Base-by-base conservation (phyloP, 306 rosid genomes). In the Geum urbanum region DNA sequence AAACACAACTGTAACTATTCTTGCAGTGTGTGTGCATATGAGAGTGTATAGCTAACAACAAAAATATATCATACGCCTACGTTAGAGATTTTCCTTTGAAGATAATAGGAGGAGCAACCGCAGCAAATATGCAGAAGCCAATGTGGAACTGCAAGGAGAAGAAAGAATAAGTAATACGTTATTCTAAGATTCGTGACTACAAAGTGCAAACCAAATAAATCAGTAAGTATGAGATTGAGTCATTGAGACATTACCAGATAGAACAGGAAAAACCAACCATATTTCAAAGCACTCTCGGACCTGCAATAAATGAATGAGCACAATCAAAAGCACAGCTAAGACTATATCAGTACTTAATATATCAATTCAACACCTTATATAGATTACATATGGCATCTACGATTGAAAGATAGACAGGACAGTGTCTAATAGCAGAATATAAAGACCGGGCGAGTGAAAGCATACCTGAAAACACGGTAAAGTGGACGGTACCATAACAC, bases 81-180 rank as follows among this genome's bases (percentile, higher is more conserved):
- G 97, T 88, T 67, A 94, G 82, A 78, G 98, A 94, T 84, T 94
- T 90, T 81, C 98, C 98, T 79, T 75, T 83, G 92, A 94, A 94
- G 71, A 88, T 70, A 48, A 94, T 76, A 7, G 98, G 98, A 62
- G 98, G 97, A 35, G 98, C 98, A 61, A 94, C 97, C 6, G 97
- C 94, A 68, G 98, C 94, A 62, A 88, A 70, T 80, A 94, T 88
- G 82, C 96, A 87, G 78, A 94, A 94, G 66, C 84, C 88, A 62
- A 95, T 83, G 76, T 91, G 99, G 69, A 95, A 66, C 99, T 95
- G 92, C 32, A 75, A 55, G 67, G 19, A 77, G 67, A 52, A 58
- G 57, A 71, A 69, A 52, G 66, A 4, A 3, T 72, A 46, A 32
- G 79, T 45, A 47, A 77, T 64, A 68, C 55, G 43, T 53, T 49